Evolutionary conservation across 148 eudicot genomes (phyloP).

Genomic region (Spergularia marina): DNA sequence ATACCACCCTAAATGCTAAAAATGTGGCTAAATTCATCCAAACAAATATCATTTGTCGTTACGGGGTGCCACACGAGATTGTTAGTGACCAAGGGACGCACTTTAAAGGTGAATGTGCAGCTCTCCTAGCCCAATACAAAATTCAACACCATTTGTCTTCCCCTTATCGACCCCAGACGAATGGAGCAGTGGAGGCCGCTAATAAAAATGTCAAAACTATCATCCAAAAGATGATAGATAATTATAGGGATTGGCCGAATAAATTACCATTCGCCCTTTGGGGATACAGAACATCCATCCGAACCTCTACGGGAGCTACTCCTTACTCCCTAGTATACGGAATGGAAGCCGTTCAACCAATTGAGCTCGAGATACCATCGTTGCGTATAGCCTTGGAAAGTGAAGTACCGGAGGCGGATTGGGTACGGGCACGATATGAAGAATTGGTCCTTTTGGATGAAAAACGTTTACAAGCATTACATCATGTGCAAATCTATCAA

Average conservation of each 20-base stretch:
- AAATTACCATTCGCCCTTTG: neutral
- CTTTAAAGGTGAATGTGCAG: neutral
- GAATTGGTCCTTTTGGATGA: too few species aligned
- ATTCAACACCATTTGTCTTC: neutral
- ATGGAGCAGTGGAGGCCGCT: neutral
- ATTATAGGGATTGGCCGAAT: neutral
- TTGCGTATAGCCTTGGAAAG: neutral
- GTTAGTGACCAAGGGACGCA: conserved; percentile 3
- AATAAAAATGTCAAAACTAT: neutral
- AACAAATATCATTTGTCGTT: neutral
- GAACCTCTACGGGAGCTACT: too few species aligned
- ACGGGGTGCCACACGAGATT: neutral
- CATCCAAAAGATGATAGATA: neutral
- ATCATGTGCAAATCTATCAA: too few species aligned
- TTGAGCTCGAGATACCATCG: neutral
- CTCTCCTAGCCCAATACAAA: neutral
- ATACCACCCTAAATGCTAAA: neutral
- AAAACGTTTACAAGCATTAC: too few species aligned
- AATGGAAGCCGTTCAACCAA: neutral
- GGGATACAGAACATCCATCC: neutral
- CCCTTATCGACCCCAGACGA: neutral
- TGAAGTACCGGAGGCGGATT: too few species aligned
- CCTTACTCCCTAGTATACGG: too few species aligned
- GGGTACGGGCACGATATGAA: too few species aligned
- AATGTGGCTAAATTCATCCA: neutral